phyloP scores from a whole-genome alignment of 805 yeast genomes.

The Dipodascus geniculatus region DNA sequence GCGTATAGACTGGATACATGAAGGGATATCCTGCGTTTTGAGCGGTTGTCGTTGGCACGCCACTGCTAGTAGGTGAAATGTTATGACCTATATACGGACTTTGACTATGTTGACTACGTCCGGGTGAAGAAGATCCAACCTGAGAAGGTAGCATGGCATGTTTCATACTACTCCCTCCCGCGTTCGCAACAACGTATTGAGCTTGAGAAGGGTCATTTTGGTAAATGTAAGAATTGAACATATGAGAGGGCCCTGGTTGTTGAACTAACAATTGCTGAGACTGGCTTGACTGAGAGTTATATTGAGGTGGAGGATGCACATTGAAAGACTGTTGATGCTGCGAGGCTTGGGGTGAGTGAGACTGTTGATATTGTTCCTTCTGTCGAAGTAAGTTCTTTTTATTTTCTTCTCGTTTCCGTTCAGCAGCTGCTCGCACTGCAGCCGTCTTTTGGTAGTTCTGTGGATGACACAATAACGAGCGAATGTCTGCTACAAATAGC shows the following conservation, averaged over 20 bases:
- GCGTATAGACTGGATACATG: neutral
- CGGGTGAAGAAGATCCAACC: neutral
- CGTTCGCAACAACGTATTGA: neutral
- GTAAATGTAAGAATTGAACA: neutral
- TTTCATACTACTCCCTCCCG: neutral
- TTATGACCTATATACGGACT: neutral
- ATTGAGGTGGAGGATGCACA: neutral
- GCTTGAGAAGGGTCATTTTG: neutral
- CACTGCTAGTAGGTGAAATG: neutral
- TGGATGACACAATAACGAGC: constrained; percentile 29
- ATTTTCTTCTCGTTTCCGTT: neutral
- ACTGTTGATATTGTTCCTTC: neutral
- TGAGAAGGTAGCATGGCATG: neutral
- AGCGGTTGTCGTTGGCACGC: neutral
- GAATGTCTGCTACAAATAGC: constrained; percentile 63
- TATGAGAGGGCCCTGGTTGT: neutral
- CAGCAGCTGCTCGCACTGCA: constrained; percentile 1
- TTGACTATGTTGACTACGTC: neutral
- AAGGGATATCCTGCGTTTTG: neutral
- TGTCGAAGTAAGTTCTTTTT: neutral
- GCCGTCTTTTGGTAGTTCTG: constrained; percentile 2
- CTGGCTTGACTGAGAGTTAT: neutral
- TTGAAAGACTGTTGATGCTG: neutral
- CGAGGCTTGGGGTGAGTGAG: neutral
- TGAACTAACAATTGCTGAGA: neutral